Evolutionary conservation across 768 basidiomycete species (phyloP).

Genomic region (Infundibulicybe gibba): DNA sequence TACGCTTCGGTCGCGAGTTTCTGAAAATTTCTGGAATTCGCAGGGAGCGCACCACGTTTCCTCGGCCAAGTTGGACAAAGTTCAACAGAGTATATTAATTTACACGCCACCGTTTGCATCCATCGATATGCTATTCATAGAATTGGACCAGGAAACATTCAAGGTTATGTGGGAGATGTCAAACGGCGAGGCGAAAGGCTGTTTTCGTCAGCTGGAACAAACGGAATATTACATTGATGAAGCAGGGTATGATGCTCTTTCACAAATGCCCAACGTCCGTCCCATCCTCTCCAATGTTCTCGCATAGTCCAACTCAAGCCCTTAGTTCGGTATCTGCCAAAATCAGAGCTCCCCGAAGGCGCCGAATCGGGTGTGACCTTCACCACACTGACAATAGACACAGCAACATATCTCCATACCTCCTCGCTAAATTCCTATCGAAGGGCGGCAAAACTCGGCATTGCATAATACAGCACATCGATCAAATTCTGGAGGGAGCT

Average conservation of each 20-base stretch:
- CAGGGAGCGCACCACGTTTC: conserved; percentile 84
- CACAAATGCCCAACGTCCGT: conserved; percentile 56
- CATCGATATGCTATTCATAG: conserved; percentile 28
- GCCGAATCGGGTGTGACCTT: conserved; percentile 51
- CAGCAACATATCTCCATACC: conserved; percentile 68
- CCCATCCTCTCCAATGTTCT: neutral
- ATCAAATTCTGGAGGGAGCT: conserved; percentile 66
- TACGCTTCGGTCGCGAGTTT: neutral
- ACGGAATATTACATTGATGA: conserved; percentile 53
- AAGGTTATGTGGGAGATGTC: conserved; percentile 74
- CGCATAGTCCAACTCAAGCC: neutral
- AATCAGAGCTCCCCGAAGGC: conserved; percentile 28
- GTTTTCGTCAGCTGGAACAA: conserved; percentile 62
- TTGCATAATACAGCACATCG: conserved; percentile 61
- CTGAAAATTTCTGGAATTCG: neutral
- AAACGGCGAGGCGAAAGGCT: conserved; percentile 51
- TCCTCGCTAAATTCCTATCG: conserved; percentile 59
- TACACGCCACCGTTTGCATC: neutral
- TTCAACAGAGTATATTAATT: conserved; percentile 47
- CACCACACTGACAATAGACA: conserved; percentile 68
- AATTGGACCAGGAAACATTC: conserved; percentile 71
- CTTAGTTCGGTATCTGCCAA: conserved; percentile 12
- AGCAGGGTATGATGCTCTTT: conserved; percentile 29
- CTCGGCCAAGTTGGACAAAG: conserved; percentile 43
- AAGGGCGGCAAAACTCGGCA: conserved; percentile 62